A percentile compares a stretch with the other conserved stretches of the same genome.
Evolutionary conservation across 148 eudicot genomes (phyloP).

Genomic region (Tetragonia tetragonoides): DNA sequence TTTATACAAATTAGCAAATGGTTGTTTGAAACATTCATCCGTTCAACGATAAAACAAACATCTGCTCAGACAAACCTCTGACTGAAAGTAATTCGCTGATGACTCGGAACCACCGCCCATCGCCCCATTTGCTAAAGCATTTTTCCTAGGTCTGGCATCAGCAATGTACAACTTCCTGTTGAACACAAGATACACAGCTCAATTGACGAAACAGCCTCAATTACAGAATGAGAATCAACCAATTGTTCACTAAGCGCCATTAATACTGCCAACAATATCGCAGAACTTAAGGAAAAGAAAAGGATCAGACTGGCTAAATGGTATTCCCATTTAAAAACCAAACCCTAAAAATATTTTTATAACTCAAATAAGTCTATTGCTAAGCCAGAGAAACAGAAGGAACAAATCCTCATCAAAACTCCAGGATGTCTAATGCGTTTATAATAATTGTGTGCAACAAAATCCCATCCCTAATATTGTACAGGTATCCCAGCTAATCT

Average conservation of each 20-base stretch:
- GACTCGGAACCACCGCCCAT: constrained; percentile 99
- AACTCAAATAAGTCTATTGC: background rate
- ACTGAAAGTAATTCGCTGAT: constrained; percentile 89
- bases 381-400: background rate
- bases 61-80: constrained; percentile 61
- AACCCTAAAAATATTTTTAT: background rate
- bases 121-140: constrained; percentile 98
- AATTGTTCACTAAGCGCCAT: background rate
- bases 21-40: background rate
- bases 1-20: constrained; percentile 18
- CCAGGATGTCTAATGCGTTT: background rate
- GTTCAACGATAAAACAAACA: constrained; percentile 4
- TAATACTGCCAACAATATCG: background rate
- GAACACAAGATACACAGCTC: constrained; percentile 13
- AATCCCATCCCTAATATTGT: no score
- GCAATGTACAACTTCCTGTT: constrained; percentile 89
- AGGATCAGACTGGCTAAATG: background rate
- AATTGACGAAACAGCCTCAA: constrained; percentile 3
- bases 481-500: background rate
- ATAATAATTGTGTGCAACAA: no score
- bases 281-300: no score
- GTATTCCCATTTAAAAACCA: background rate
- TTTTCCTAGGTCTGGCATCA: constrained; percentile 99
- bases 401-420: background rate
- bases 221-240: background rate